phyloP scores from a whole-genome alignment of 768 basidiomycete species.

The Suillus discolor region DNA sequence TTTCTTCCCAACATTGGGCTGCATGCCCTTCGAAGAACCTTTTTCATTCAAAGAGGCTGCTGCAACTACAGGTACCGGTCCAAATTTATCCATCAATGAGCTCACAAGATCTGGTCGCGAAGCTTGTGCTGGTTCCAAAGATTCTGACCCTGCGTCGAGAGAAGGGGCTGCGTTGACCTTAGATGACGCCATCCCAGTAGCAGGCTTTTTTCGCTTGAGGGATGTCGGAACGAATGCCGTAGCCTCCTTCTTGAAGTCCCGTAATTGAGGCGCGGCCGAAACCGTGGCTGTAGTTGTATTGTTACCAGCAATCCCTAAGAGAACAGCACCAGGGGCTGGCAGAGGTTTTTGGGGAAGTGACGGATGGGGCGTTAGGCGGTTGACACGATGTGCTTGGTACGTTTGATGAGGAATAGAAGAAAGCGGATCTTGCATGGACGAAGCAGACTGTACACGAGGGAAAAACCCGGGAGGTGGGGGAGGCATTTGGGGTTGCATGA shows the following conservation, averaged over 20 bases:
- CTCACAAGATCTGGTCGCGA: constrained; percentile 69
- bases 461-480: constrained; percentile 70
- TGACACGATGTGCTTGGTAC: constrained; percentile 70
- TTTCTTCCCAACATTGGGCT: constrained; percentile 43
- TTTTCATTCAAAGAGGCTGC: constrained; percentile 19
- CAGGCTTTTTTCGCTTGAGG: constrained; percentile 71
- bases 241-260: constrained; percentile 94
- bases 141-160: constrained; percentile 37
- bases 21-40: constrained; percentile 20
- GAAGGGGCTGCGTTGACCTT: constrained; percentile 69
- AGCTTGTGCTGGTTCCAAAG: constrained; percentile 29
- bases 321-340: constrained; percentile 37
- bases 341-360: constrained; percentile 47
- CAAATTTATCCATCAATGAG: constrained; percentile 62
- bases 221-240: constrained; percentile 88
- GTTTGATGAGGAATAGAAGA: constrained; percentile 77
- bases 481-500: constrained; percentile 23
- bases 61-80: constrained; percentile 35
- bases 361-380: constrained; percentile 41
- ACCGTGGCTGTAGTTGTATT: constrained; percentile 65
- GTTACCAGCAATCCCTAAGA: constrained; percentile 34
- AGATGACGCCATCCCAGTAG: constrained; percentile 34
- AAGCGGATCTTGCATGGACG: constrained; percentile 74
- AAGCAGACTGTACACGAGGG: constrained; percentile 50
- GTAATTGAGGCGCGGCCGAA: constrained; percentile 82